These are phyloP conservation scores for Cyclotella choctawhatcheeana DNA, from an alignment of 108 stramenopile species.

Conservation along the genomic window DNA sequence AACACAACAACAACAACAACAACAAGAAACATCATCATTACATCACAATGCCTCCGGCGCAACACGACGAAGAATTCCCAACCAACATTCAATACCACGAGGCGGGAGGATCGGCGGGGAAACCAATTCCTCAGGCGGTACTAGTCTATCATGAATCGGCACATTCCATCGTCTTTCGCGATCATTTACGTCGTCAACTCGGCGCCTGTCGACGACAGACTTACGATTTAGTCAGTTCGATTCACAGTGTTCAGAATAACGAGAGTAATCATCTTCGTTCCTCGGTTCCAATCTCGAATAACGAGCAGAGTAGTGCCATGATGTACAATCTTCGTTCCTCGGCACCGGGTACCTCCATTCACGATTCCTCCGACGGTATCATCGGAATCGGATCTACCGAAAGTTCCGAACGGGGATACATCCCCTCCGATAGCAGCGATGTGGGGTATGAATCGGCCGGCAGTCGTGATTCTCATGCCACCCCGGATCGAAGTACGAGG, in stretches of 20 bases:
- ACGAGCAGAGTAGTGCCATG: too few relatives aligned
- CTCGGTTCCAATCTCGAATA: too few relatives aligned
- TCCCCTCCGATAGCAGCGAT: constrained; percentile 13
- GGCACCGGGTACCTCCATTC: too few relatives aligned
- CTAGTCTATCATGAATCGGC: constrained; percentile 86
- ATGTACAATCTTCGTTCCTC: too few relatives aligned
- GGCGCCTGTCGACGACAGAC: constrained; percentile 39
- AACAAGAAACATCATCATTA: background rate
- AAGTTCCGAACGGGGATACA: constrained; percentile 27
- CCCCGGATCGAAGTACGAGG: constrained; percentile 22
- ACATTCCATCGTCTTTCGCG: constrained; percentile 89
- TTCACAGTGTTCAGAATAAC: background rate
- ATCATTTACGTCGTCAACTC: constrained; percentile 69
- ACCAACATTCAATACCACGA: background rate
- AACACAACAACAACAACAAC: background rate
- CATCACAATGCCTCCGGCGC: constrained; percentile 9
- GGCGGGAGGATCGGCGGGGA: constrained; percentile 4
- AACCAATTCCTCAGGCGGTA: constrained; percentile 44
- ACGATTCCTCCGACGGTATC: too few relatives aligned
- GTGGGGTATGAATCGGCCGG: constrained; percentile 50
- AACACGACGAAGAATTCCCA: background rate
- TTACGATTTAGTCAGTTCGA: constrained; percentile 20
- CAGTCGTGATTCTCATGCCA: constrained; percentile 29
- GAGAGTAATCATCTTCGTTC: too few relatives aligned
- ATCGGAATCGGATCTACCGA: background rate